Percentiles rank a stretch among this genome's conserved stretches.
phyloP scores from a whole-genome alignment of 1,139 yeast species.

The Pichia sp. region DNA sequence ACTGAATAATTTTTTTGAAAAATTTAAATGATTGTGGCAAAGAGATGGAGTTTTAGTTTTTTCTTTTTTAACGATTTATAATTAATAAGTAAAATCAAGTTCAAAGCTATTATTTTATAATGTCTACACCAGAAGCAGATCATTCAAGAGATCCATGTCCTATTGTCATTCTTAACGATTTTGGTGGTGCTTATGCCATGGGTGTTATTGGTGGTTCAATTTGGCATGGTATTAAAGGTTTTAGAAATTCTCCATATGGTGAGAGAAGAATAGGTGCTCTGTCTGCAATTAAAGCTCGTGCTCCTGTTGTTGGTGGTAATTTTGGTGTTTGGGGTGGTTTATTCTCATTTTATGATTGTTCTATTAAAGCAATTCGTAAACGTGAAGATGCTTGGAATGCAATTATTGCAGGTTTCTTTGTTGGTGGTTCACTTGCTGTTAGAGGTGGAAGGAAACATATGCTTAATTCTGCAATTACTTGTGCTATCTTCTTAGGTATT shows the following conservation, averaged over 20 bases:
- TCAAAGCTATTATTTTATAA: slow-evolving; percentile 22
- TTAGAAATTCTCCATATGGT: slow-evolving; percentile 95
- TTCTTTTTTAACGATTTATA: too few relatives aligned
- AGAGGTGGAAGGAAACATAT: slow-evolving; percentile 99
- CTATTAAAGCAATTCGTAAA: slow-evolving; percentile 89
- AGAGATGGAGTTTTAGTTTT: too few relatives aligned
- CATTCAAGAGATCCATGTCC: slow-evolving; percentile 99
- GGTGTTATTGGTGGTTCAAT: slow-evolving; percentile 97
- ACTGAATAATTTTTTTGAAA: too few relatives aligned
- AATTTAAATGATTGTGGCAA: too few relatives aligned
- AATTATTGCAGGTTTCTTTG: slow-evolving; percentile 94
- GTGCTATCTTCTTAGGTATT: slow-evolving; percentile 94
- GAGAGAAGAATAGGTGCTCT: slow-evolving; percentile 89
- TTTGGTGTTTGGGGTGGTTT: slow-evolving; percentile 99
- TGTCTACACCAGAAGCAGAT: slow-evolving; percentile 69
- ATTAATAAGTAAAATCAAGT: too few relatives aligned
- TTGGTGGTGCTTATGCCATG: slow-evolving; percentile 99
- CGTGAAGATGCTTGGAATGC: slow-evolving; percentile 99
- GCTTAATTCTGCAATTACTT: slow-evolving; percentile 92
- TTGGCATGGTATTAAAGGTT: slow-evolving; percentile 99
- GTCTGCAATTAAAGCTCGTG: slow-evolving; percentile 89
- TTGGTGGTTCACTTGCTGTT: slow-evolving; percentile 96
- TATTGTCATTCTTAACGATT: slow-evolving; percentile 87
- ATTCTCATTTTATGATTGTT: slow-evolving; percentile 91
- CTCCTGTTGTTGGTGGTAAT: slow-evolving; percentile 98